Conservation (phyloP, 2,329 filamentous ascomycete species). For the Xylariaceae sp. region DNA sequence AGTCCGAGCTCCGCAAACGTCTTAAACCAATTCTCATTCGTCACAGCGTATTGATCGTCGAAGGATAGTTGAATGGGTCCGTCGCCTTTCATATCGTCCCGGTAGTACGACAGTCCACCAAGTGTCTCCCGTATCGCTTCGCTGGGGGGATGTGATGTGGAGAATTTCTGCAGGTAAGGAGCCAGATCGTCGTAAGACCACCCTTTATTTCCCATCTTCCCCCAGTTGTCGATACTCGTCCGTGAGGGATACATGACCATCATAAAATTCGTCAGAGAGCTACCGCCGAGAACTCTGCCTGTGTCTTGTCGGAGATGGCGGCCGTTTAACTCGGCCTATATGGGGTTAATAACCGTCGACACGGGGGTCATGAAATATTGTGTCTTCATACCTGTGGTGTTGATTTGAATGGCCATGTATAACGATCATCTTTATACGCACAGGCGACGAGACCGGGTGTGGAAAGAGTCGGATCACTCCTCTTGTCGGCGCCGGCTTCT, state of each 20-base stretch:
- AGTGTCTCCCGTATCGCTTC: slow-evolving; percentile 15
- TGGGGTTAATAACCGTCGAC: slow-evolving; percentile 5
- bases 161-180: slow-evolving; percentile 21
- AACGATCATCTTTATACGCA: slow-evolving; percentile 28
- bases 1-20: slow-evolving; percentile 34
- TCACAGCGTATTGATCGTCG: slow-evolving; percentile 31
- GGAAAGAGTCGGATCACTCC: slow-evolving; percentile 33
- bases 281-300: slow-evolving; percentile 33
- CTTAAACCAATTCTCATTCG: slow-evolving; percentile 36
- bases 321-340: slow-evolving; percentile 28
- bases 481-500: slow-evolving; percentile 36
- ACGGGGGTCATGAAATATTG: background rate
- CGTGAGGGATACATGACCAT: slow-evolving; percentile 24
- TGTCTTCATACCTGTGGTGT: slow-evolving; percentile 30
- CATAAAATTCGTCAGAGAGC: slow-evolving; percentile 27
- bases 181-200: slow-evolving; percentile 21
- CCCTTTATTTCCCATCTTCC: slow-evolving; percentile 24
- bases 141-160: slow-evolving; percentile 21
- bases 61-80: slow-evolving; percentile 37
- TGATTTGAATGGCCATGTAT: slow-evolving; percentile 39
- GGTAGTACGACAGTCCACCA: slow-evolving; percentile 27
- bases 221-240: slow-evolving; percentile 20
- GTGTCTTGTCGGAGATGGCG: slow-evolving; percentile 32
- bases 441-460: slow-evolving; percentile 33
- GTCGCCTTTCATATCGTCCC: slow-evolving; percentile 27